phyloP scores from a whole-genome alignment of 257 asterid genomes.

The Pogostemon cablin region DNA sequence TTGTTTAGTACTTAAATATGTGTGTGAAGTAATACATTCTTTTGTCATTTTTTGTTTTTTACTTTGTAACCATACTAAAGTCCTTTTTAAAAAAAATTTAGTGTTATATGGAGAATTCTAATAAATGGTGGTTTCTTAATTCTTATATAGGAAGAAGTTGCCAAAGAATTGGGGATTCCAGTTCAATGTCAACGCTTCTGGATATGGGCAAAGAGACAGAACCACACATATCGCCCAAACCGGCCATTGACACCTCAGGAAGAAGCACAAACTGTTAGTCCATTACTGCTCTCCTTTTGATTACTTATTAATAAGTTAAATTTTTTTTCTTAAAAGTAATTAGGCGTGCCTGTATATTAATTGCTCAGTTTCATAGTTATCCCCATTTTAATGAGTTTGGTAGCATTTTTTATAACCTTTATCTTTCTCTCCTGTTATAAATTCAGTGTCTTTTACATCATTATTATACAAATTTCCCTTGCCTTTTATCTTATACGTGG shows the following conservation, averaged over 20 bases:
- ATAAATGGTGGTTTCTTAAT: slow-evolving; percentile 26
- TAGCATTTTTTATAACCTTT: background rate
- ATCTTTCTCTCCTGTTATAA: too few species aligned
- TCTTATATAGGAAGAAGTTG: slow-evolving; percentile 81
- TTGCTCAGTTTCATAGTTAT: background rate
- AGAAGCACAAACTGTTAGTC: slow-evolving; percentile 75
- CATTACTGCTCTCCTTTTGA: background rate
- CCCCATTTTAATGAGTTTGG: slow-evolving; percentile 1
- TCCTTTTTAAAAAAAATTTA: background rate
- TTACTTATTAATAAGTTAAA: slow-evolving; percentile 8
- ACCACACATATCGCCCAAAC: slow-evolving; percentile 96
- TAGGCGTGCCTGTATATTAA: background rate
- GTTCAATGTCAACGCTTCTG: slow-evolving; percentile 92
- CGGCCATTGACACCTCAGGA: slow-evolving; percentile 91
- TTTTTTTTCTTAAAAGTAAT: slow-evolving; percentile 20
- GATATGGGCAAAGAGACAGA: slow-evolving; percentile 98
- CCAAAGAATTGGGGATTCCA: slow-evolving; percentile 82
- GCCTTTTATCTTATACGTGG: too few species aligned
- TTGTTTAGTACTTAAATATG: too few species aligned
- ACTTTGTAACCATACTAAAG: background rate
- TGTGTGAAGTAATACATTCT: background rate
- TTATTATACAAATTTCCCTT: too few species aligned
- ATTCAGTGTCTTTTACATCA: too few species aligned
- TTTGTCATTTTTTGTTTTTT: background rate
- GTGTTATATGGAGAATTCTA: background rate